Conservation (phyloP, 116 monocot genomes). For the Papilionanthe hybrid region DNA sequence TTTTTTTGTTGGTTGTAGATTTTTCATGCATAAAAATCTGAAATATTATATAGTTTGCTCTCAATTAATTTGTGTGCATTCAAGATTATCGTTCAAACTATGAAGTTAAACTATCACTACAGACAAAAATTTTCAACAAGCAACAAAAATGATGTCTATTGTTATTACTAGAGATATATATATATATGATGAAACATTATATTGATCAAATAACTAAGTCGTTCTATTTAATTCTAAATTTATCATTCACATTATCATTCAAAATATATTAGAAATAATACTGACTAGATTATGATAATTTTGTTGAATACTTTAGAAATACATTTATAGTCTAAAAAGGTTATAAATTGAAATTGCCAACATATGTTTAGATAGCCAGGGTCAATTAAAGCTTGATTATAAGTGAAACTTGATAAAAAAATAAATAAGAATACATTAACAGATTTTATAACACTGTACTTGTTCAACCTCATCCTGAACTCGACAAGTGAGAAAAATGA, state of each 20-base stretch:
- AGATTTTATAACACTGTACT: not conserved
- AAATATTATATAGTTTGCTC: not conserved
- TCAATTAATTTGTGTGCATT: not conserved
- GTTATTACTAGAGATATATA: not conserved
- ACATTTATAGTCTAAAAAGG: not conserved
- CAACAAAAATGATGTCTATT: not conserved
- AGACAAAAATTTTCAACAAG: not conserved
- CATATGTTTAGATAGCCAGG: not conserved
- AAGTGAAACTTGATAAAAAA: not conserved
- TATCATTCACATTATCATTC: not conserved
- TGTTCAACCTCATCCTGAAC: not conserved
- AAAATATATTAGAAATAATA: not conserved
- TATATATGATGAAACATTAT: not conserved
- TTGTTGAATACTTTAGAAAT: not conserved
- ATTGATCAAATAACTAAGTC: not conserved
- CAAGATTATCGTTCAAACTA: too few relatives aligned
- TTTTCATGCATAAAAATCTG: not conserved
- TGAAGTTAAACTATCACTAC: too few relatives aligned
- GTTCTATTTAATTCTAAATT: not conserved
- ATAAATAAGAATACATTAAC: not conserved
- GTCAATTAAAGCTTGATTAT: not conserved
- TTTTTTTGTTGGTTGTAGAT: not conserved
- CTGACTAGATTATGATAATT: not conserved
- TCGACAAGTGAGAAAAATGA: not conserved
- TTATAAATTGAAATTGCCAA: not conserved